Conservation (phyloP, 495 filamentous ascomycete species). For the Hypoxylon cercidicola region DNA sequence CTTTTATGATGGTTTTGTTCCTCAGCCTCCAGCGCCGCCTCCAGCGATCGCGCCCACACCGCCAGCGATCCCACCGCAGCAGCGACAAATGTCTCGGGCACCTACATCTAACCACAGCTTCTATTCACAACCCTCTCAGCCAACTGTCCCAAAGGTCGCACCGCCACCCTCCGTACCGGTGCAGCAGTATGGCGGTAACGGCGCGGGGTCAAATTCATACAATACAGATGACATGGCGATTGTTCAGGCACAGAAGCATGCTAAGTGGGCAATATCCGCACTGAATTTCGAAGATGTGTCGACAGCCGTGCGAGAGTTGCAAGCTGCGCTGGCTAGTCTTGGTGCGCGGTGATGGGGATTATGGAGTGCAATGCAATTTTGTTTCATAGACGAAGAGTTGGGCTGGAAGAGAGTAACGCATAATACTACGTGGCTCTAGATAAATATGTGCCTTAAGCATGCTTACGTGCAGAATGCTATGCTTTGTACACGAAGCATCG, state of each 20-base stretch:
- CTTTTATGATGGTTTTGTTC: too few species aligned
- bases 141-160: conserved; percentile 10
- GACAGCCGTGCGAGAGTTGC: conserved; percentile 88
- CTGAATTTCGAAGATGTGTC: conserved; percentile 95
- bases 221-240: conserved; percentile 78
- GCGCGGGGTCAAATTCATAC: conserved; percentile 16
- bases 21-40: conserved; percentile 11
- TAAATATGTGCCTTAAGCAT: too few species aligned
- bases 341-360: conserved; percentile 57
- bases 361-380: background rate
- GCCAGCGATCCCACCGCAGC: conserved; percentile 30
- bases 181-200: conserved; percentile 32
- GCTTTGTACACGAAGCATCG: too few species aligned
- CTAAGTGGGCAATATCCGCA: conserved; percentile 96
- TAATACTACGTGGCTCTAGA: background rate
- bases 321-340: conserved; percentile 74
- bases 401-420: background rate
- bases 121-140: conserved; percentile 35
- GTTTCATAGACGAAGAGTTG: background rate
- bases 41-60: conserved; percentile 17
- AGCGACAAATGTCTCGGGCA: conserved; percentile 23
- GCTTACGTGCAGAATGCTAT: too few species aligned
- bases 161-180: conserved; percentile 21
- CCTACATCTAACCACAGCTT: conserved; percentile 25
- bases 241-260: conserved; percentile 88